These are phyloP conservation scores for Mycena belliarum DNA, from an alignment of 768 basidiomycete species.

Conservation along the genomic window DNA sequence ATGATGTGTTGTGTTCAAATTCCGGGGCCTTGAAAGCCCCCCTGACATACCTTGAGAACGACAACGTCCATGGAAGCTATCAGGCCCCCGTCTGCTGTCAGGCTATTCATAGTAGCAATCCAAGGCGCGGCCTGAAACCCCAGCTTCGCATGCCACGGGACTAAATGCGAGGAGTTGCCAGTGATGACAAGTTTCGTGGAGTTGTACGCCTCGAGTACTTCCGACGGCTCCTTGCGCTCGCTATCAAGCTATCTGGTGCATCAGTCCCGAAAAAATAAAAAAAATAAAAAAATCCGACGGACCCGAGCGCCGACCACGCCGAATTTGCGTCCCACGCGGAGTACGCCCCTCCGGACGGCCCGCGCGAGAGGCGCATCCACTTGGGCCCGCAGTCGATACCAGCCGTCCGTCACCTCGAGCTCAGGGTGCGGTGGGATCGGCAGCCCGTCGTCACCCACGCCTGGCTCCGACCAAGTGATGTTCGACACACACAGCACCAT, in stretches of 20 bases:
- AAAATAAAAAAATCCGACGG: slow-evolving; percentile 25
- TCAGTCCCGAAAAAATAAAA: neutral
- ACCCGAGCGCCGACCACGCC: slow-evolving; percentile 80
- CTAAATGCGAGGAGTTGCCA: slow-evolving; percentile 86
- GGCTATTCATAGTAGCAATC: slow-evolving; percentile 74
- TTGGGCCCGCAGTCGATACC: slow-evolving; percentile 84
- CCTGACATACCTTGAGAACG: slow-evolving; percentile 55
- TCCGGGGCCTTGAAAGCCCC: neutral
- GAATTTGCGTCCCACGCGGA: slow-evolving; percentile 83
- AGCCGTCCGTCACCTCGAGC: slow-evolving; percentile 95
- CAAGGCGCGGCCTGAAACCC: slow-evolving; percentile 72
- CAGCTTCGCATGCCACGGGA: slow-evolving; percentile 85
- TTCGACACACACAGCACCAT: slow-evolving; percentile 85
- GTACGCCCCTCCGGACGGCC: slow-evolving; percentile 64
- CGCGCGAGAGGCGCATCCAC: slow-evolving; percentile 74
- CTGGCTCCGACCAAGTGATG: slow-evolving; percentile 54
- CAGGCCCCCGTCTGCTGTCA: slow-evolving; percentile 80
- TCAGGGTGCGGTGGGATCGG: slow-evolving; percentile 48
- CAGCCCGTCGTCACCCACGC: slow-evolving; percentile 37
- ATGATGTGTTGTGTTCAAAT: neutral
- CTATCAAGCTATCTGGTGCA: slow-evolving; percentile 54
- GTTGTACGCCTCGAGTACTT: slow-evolving; percentile 80
- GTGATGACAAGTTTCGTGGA: slow-evolving; percentile 64
- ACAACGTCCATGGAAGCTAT: slow-evolving; percentile 75
- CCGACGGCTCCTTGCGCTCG: slow-evolving; percentile 73